These are phyloP conservation scores for Eragrostis nindensis DNA, from an alignment of 176 grass and related monocot genomes.

Conservation along the genomic window DNA sequence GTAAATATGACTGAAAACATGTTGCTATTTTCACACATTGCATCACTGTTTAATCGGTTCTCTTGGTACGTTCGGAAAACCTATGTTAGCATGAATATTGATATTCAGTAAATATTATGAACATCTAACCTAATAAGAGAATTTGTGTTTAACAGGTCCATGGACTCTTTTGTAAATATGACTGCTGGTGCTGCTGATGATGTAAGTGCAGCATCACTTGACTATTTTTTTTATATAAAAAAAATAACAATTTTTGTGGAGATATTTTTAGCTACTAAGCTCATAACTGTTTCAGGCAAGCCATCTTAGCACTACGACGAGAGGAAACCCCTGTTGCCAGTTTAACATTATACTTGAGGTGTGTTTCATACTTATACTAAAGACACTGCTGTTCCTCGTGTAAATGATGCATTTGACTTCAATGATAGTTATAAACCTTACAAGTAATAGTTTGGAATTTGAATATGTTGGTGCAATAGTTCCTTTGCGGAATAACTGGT, in stretches of 20 bases:
- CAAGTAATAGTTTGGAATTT: neutral
- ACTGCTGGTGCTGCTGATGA: constrained; percentile 80
- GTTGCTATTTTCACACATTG: constrained; percentile 1
- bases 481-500: neutral
- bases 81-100: constrained; percentile 6
- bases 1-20: constrained; percentile 35
- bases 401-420: constrained; percentile 27
- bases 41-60: constrained; percentile 1
- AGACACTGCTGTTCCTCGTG: neutral
- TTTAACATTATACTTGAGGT: constrained; percentile 64
- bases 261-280: constrained; percentile 14
- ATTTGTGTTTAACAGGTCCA: constrained; percentile 58
- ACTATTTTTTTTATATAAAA: too few species aligned
- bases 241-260: constrained; percentile 25
- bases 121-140: constrained; percentile 23
- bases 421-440: constrained; percentile 14
- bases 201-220: constrained; percentile 52
- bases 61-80: neutral
- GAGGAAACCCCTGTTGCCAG: constrained; percentile 83
- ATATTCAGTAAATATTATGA: neutral
- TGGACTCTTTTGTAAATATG: constrained; percentile 92
- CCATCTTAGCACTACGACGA: constrained; percentile 61
- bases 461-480: neutral
- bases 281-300: constrained; percentile 61
- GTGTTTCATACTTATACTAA: constrained; percentile 15